These are phyloP conservation scores for Daldinia bambusicola DNA, from an alignment of 495 filamentous ascomycete species.

Conservation along the genomic window DNA sequence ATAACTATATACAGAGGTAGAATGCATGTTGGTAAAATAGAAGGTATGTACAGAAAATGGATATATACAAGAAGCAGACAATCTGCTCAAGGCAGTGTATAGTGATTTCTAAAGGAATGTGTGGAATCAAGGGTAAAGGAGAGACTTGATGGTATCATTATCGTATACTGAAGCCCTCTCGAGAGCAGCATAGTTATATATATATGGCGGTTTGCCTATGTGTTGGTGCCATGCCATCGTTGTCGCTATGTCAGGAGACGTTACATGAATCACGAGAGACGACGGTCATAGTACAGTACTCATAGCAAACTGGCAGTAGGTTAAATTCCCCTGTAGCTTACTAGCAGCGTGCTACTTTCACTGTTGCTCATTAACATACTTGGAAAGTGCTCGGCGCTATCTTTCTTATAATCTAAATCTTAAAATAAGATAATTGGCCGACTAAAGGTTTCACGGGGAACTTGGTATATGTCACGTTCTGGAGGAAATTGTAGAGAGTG, in stretches of 20 bases:
- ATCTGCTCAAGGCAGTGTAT: constrained; percentile 28
- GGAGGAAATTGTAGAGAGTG: background rate
- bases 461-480: background rate
- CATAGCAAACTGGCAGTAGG: background rate
- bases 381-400: constrained; percentile 2
- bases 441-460: background rate
- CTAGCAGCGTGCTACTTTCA: background rate
- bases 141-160: constrained; percentile 25
- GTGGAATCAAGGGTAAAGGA: constrained; percentile 26
- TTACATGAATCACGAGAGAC: constrained; percentile 44
- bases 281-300: constrained; percentile 23
- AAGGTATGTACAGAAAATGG: constrained; percentile 40
- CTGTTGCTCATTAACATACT: constrained; percentile 4
- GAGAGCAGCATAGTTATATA: constrained; percentile 7
- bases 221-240: constrained; percentile 3
- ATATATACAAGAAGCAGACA: constrained; percentile 38
- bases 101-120: constrained; percentile 16
- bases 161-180: constrained; percentile 34
- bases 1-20: constrained; percentile 40
- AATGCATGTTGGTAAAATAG: constrained; percentile 45
- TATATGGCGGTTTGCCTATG: constrained; percentile 3
- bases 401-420: background rate
- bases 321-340: constrained; percentile 1
- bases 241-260: constrained; percentile 42
- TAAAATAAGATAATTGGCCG: background rate